Evolutionary conservation across 75 land plant species (phyloP).

Genomic region (Cupressus sempervirens): DNA sequence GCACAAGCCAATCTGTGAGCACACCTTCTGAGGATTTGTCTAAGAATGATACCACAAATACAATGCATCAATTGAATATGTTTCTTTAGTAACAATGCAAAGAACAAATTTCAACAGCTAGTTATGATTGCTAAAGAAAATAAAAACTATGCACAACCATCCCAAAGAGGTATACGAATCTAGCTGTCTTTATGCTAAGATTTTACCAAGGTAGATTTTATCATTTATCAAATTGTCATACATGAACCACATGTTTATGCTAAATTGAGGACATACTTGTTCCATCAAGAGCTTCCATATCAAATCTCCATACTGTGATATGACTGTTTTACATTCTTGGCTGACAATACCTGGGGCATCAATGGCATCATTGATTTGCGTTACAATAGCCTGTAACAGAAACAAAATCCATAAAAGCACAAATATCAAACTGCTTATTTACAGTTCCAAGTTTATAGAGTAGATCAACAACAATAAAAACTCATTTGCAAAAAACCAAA

Average conservation of each 20-base stretch:
- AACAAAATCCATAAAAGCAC: constrained; percentile 9
- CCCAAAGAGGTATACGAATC: neutral
- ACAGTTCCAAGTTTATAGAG: neutral
- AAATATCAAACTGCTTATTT: neutral
- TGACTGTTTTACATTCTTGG: constrained; percentile 81
- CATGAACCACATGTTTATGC: constrained; percentile 2
- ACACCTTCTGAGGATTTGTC: constrained; percentile 61
- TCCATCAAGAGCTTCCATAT: constrained; percentile 64
- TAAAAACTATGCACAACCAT: neutral
- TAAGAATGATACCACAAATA: constrained; percentile 12
- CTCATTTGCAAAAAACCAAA: neutral
- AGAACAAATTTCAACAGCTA: neutral
- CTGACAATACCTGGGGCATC: constrained; percentile 83
- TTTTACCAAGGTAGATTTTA: neutral
- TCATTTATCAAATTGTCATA: neutral
- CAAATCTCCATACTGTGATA: constrained; percentile 69
- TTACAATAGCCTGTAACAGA: constrained; percentile 49
- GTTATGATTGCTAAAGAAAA: neutral
- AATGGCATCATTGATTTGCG: constrained; percentile 93
- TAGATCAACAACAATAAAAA: neutral
- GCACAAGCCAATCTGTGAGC: constrained; percentile 75
- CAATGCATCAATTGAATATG: neutral
- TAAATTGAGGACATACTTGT: constrained; percentile 39
- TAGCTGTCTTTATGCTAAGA: neutral
- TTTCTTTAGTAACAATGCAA: neutral